A percentile compares a stretch with the other conserved stretches of the same genome.
Evolutionary conservation across 73 alveolate species (phyloP).

Genomic region (Stentor coeruleus): DNA sequence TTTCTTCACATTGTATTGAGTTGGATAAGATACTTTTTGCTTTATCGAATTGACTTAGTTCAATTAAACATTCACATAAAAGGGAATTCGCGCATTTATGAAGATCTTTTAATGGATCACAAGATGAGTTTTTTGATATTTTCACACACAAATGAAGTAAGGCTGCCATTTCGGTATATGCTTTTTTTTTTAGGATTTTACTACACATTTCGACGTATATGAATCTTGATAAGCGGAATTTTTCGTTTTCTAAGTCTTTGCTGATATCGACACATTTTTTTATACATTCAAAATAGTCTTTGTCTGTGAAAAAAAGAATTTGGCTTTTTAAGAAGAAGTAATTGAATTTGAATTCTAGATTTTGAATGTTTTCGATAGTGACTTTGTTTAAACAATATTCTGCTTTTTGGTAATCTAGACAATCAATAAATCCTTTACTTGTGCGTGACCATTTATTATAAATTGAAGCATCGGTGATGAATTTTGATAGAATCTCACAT

Average conservation of each 20-base stretch:
- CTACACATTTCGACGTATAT: background rate
- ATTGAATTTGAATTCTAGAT: no score
- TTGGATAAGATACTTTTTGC: background rate
- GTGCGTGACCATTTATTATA: no score
- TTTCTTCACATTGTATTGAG: background rate
- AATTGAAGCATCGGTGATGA: no score
- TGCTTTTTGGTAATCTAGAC: background rate
- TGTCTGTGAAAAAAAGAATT: background rate
- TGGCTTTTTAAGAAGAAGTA: background rate
- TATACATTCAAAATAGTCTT: background rate
- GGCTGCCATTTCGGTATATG: background rate
- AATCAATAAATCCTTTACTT: background rate
- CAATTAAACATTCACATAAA: background rate
- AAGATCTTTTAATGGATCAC: background rate
- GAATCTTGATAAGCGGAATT: background rate
- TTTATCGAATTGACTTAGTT: background rate
- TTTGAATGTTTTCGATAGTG: no score
- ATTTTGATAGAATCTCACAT: no score
- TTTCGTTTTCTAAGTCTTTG: background rate
- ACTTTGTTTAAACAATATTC: background rate
- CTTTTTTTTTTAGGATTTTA: no score
- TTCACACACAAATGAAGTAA: background rate
- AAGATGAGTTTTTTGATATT: background rate
- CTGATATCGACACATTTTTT: background rate
- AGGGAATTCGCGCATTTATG: background rate